Evolutionary conservation across 768 basidiomycete species (phyloP), one percentile per base, ranked within the genome.

Genomic region (Rickenella mellea): DNA sequence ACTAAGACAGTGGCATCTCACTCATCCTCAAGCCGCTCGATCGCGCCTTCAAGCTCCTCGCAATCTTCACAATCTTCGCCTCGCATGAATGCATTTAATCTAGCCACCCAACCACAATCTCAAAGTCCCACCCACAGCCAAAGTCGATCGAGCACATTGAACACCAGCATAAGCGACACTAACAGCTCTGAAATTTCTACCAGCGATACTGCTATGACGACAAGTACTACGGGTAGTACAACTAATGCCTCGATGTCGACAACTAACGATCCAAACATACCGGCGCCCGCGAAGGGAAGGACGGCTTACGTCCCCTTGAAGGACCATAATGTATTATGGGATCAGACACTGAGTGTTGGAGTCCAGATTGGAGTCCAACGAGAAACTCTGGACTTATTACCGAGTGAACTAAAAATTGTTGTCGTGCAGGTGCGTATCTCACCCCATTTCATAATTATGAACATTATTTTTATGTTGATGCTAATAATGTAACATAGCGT

Each of bases 321-420:
- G 53, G 80, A 80, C 24, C 84, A 88, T 51, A 69, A 68, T 6
- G 76, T 80, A 10, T 55, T 58, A 8, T 89, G 82, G 81, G 70
- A 73, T 5, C 69, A 77, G 40, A 60, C 66, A 0, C 64, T 87
- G 15, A 67, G 72, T 27, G 67, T 77, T 5, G 61, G 75, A 3
- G 67, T 86, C 11, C 74, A 80, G 46, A 68, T 75, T 59, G 71
- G 74, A 46, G 66, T 87, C 6, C 71, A 78, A 36, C 68, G 79
- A 29, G 68, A 75, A 37, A 59, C 60, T 19, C 52, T 48, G 21
- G 62, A 63, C 30, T 64, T 89, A 3, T 60, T 72, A 30, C 69
- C 71, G n/a, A 74, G 68, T 52, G 73, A 74, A 9, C 69, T 85
- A 45, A 85, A 80, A 58, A 66, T 89, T 3, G 68, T 75, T 20